Conservation (phyloP, 306 rosid genomes). For the Gastrolobium villosum region DNA sequence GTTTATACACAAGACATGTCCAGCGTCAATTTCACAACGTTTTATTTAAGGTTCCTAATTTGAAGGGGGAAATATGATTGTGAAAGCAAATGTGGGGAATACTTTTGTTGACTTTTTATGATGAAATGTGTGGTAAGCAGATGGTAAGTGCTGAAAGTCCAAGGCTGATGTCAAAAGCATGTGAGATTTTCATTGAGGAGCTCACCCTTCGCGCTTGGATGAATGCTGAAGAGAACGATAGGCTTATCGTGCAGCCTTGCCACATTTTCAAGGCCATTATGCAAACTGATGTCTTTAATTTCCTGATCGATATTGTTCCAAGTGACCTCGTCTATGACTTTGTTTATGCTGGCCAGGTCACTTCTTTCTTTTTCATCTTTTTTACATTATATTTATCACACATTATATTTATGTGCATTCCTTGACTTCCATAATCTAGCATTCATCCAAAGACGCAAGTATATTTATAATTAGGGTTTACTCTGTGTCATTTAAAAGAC, state of each 20-base stretch:
- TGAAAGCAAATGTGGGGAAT: not conserved
- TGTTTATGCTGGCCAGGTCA: not conserved
- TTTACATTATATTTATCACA: not conserved
- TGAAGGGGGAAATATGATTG: not conserved
- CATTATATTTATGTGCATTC: not conserved
- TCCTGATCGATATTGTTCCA: conserved; percentile 41
- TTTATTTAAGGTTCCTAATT: too few relatives aligned
- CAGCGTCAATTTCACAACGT: too few relatives aligned
- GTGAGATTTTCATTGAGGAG: conserved; percentile 61
- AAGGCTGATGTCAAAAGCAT: conserved; percentile 51
- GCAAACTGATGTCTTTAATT: conserved; percentile 28
- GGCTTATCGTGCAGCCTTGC: conserved; percentile 24
- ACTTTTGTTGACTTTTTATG: not conserved
- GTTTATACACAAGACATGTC: too few relatives aligned
- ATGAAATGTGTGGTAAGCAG: conserved; percentile 33
- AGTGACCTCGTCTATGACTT: not conserved
- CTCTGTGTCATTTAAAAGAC: too few relatives aligned
- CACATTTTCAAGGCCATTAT: conserved; percentile 51
- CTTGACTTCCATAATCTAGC: conserved; percentile 5
- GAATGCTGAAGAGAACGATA: conserved; percentile 43
- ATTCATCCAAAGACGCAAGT: too few relatives aligned
- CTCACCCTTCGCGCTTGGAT: conserved; percentile 56
- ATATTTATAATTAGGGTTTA: too few relatives aligned
- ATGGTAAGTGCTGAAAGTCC: conserved; percentile 57
- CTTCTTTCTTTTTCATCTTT: not conserved